Percentiles rank a stretch among this genome's conserved stretches.
These are phyloP conservation scores for Tetrahymena elliotti DNA, from an alignment of 73 alveolate species.

Conservation along the genomic window DNA sequence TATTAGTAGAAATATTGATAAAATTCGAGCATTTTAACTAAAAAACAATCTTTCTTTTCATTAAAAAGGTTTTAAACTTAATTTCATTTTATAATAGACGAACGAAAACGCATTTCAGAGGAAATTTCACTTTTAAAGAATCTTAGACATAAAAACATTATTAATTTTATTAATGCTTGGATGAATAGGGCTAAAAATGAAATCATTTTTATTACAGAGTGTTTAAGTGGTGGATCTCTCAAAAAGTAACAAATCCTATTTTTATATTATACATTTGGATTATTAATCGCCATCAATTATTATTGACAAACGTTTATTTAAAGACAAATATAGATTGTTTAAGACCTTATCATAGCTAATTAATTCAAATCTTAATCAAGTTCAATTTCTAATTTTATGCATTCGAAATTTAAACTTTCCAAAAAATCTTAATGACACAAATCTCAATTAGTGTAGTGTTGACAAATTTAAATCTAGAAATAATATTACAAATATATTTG, in stretches of 20 bases:
- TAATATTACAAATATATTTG: too few species aligned
- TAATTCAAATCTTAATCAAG: too few species aligned
- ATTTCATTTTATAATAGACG: neutral
- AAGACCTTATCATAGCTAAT: neutral
- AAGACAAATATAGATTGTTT: too few species aligned
- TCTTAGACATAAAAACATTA: constrained; percentile 68
- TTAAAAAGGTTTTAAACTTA: neutral
- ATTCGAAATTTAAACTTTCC: neutral
- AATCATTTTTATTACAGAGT: constrained; percentile 78
- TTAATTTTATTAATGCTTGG: constrained; percentile 75
- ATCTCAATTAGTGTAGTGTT: too few species aligned
- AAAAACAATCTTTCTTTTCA: neutral
- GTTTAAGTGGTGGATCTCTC: constrained; percentile 81
- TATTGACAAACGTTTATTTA: too few species aligned
- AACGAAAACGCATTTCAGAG: constrained; percentile 48
- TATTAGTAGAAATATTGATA: too few species aligned
- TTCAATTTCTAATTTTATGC: too few species aligned
- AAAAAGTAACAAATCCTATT: constrained; percentile 8
- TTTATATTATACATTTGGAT: neutral
- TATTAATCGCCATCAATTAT: too few species aligned
- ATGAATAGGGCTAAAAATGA: constrained; percentile 51
- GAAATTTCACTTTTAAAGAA: constrained; percentile 64
- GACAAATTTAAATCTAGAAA: too few species aligned
- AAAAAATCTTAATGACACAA: too few species aligned
- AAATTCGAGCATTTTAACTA: neutral